Percentiles rank a stretch among this genome's conserved stretches.
Evolutionary conservation across 2,329 filamentous ascomycete genomes (phyloP).

Genomic region (Xylariaceae sp.): DNA sequence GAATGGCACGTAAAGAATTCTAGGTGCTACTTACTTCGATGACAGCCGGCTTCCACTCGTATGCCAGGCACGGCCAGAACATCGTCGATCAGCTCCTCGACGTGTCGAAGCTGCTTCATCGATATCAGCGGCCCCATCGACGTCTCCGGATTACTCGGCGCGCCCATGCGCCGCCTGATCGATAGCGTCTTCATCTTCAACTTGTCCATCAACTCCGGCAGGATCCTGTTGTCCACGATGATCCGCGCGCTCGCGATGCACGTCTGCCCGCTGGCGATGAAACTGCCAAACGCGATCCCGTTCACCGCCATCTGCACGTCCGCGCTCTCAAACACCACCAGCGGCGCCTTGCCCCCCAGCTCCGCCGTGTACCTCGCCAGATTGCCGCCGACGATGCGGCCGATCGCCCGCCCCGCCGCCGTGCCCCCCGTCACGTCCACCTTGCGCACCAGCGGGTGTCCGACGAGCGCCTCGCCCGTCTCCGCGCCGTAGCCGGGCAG

Average conservation of each 20-base stretch:
- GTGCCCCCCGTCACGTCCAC: constrained; percentile 79
- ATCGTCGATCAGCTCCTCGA: constrained; percentile 66
- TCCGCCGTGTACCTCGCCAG: constrained; percentile 72
- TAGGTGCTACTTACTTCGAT: too few relatives aligned
- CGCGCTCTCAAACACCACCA: constrained; percentile 68
- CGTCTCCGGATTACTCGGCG: constrained; percentile 56
- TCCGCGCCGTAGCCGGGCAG: constrained; percentile 56
- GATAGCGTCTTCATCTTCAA: constrained; percentile 67
- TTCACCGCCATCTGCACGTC: constrained; percentile 69
- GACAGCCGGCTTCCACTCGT: constrained; percentile 47
- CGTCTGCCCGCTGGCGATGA: constrained; percentile 58
- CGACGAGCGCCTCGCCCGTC: constrained; percentile 57
- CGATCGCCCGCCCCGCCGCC: constrained; percentile 68
- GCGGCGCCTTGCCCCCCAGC: constrained; percentile 71
- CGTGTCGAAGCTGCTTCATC: constrained; percentile 63
- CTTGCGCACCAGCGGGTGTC: constrained; percentile 60
- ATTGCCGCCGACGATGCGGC: constrained; percentile 66
- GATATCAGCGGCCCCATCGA: constrained; percentile 69
- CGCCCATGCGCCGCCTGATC: constrained; percentile 57
- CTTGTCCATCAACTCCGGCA: constrained; percentile 64
- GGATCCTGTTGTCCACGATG: constrained; percentile 70
- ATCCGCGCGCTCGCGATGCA: constrained; percentile 74
- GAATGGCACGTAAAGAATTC: too few relatives aligned
- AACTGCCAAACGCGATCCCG: constrained; percentile 65
- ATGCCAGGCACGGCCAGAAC: constrained; percentile 57